These are phyloP conservation scores for Streptanthus diversifolius DNA, from an alignment of 345 rosid species.

Conservation along the genomic window DNA sequence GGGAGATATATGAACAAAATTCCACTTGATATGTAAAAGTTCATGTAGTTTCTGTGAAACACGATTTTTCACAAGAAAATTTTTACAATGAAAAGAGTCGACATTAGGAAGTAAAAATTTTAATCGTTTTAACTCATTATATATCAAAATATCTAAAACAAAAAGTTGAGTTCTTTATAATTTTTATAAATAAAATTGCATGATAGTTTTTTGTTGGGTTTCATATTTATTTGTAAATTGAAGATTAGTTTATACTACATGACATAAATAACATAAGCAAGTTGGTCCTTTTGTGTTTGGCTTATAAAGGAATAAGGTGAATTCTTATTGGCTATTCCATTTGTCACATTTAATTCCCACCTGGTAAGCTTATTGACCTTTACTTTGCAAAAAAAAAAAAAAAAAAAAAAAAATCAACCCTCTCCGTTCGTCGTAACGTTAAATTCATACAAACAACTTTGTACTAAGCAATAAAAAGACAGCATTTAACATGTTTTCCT, in stretches of 20 bases:
- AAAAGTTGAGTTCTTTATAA: background rate
- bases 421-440: background rate
- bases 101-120: background rate
- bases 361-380: background rate
- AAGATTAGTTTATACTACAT: background rate
- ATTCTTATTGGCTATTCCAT: constrained; percentile 18
- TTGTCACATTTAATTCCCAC: constrained; percentile 21
- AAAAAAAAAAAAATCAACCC: background rate
- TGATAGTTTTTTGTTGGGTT: background rate
- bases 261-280: constrained; percentile 15
- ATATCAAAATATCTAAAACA: background rate
- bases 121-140: background rate
- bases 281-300: constrained; percentile 28
- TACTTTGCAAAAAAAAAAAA: background rate
- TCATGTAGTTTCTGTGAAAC: background rate
- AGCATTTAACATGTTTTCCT: background rate
- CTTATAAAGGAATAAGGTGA: constrained; percentile 7
- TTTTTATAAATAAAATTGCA: background rate
- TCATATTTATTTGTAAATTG: background rate
- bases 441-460: background rate
- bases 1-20: background rate
- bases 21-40: background rate
- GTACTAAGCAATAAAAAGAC: background rate
- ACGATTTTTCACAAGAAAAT: background rate
- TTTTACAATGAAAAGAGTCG: background rate